Evolutionary conservation across 2,329 filamentous ascomycete species (phyloP).

Genomic region (Fonsecaea erecta): DNA sequence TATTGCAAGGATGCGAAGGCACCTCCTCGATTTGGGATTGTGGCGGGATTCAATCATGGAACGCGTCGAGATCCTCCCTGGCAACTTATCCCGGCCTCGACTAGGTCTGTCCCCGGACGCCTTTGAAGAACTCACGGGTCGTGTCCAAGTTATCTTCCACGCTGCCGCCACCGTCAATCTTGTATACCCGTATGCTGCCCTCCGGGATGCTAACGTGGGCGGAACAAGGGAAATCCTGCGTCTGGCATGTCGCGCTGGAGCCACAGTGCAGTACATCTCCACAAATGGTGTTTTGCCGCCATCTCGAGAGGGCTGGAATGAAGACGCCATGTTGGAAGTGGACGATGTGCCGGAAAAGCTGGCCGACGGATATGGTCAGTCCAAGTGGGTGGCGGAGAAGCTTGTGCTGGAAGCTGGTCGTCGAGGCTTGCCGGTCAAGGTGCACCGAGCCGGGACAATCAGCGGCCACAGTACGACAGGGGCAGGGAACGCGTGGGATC

Average conservation of each 20-base stretch:
- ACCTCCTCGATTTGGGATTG: constrained; percentile 75
- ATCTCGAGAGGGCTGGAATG: constrained; percentile 71
- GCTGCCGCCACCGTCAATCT: constrained; percentile 79
- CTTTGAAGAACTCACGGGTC: constrained; percentile 68
- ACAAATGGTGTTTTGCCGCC: constrained; percentile 79
- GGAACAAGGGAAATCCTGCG: constrained; percentile 77
- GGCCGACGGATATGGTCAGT: constrained; percentile 75
- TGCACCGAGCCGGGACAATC: constrained; percentile 76
- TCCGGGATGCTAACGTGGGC: constrained; percentile 75
- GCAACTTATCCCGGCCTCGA: constrained; percentile 70
- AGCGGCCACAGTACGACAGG: constrained; percentile 76
- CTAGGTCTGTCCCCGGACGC: constrained; percentile 69
- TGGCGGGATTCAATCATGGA: constrained; percentile 80
- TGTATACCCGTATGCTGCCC: constrained; percentile 75
- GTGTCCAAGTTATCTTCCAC: constrained; percentile 75
- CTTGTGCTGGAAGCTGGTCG: constrained; percentile 71
- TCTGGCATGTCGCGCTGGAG: constrained; percentile 68
- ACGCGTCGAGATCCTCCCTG: constrained; percentile 74
- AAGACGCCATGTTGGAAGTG: constrained; percentile 69
- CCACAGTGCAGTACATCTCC: constrained; percentile 77
- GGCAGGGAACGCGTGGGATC: constrained; percentile 77
- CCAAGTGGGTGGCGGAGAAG: constrained; percentile 80
- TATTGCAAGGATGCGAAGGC: constrained; percentile 73
- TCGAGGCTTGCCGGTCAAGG: constrained; percentile 71
- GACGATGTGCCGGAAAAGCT: constrained; percentile 72